Evolutionary conservation across 78 protist species (phyloP).

Genomic region (Dictyostelium capitatum): DNA sequence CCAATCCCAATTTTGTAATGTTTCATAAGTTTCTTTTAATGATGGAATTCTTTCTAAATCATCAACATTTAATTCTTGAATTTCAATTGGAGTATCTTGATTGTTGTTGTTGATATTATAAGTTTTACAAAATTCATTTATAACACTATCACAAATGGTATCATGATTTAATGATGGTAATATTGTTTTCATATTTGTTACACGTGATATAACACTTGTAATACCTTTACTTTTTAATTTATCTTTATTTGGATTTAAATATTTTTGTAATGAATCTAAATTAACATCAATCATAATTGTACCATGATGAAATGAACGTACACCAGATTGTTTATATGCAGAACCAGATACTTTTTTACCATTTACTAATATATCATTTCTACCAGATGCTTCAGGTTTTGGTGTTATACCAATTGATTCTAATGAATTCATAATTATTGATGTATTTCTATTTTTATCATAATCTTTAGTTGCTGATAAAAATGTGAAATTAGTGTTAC

Average conservation of each 20-base stretch:
- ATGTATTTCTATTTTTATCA: conserved; percentile 62
- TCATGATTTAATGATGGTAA: conserved; percentile 46
- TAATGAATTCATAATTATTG: conserved; percentile 37
- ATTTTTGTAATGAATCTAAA: conserved; percentile 58
- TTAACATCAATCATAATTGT: conserved; percentile 80
- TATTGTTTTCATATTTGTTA: conserved; percentile 57
- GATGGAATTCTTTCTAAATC: conserved; percentile 53
- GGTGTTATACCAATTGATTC: conserved; percentile 13
- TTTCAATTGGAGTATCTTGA: not conserved
- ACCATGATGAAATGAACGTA: conserved; percentile 82
- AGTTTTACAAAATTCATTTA: conserved; percentile 20
- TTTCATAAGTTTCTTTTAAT: conserved; percentile 58
- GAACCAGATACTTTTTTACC: conserved; percentile 81
- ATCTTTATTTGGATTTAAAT: conserved; percentile 79
- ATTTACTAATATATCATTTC: conserved; percentile 77
- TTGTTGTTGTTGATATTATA: not conserved
- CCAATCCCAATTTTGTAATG: conserved; percentile 74
- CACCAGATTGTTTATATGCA: conserved; percentile 77
- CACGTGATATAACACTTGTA: conserved; percentile 67
- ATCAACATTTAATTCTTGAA: conserved; percentile 24
- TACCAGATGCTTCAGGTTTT: conserved; percentile 72
- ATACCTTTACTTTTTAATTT: conserved; percentile 85
- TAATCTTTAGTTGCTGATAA: conserved; percentile 39
- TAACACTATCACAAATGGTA: conserved; percentile 28
- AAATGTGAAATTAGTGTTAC: conserved; percentile 78